Evolutionary conservation across 352 stramenopile species (phyloP), one percentile per base, ranked within the genome.

Genomic region (Pythium oligandrum): DNA sequence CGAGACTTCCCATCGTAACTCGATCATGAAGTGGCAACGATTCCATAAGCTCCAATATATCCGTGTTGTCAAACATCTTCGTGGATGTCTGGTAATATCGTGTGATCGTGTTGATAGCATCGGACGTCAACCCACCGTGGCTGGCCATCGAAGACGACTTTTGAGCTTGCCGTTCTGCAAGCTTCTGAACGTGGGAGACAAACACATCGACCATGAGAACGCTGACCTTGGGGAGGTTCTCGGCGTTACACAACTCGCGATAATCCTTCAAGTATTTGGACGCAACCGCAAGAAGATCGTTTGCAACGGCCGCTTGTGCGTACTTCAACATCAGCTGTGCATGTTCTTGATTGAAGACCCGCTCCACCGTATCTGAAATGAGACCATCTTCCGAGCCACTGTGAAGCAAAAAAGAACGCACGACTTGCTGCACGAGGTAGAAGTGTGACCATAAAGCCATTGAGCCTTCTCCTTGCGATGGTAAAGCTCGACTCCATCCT

Each of bases 41-140:
- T 46, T 88, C 71, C 56, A 88, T 74, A 48, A 91, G 66, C 4
- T 75, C 73, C 40, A 88, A 60, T 43, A 93, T 81, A 49, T 93
- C 83, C 12, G 73, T 58, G 44, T 90, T 93, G 49, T 91, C 80
- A 52, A 93, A 93, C 71, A 91, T 83, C 38, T 85, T 83, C 12
- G 76, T 86, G 26, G 82, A 69, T 1, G 83, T 83, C 39, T 86
- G 68, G 46, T 87, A 91, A 56, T 93, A 93, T 39, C 69, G 57
- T 11, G 71, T 71, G 36, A 89, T 73, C 12, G 76, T 40, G 17
- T 63, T 75, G 6, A 86, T 48, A 0, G 75, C 72, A 12, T 70
- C 71, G 6, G 6, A 17, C 6, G 51, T 54, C 11, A 62, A 40
- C 44, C 55, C 37, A 26, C 51, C 35, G 7, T 70, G 34, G 10